These are phyloP conservation scores for Albifimbria verrucaria DNA, from an alignment of 2,329 filamentous ascomycete genomes.

Conservation along the genomic window DNA sequence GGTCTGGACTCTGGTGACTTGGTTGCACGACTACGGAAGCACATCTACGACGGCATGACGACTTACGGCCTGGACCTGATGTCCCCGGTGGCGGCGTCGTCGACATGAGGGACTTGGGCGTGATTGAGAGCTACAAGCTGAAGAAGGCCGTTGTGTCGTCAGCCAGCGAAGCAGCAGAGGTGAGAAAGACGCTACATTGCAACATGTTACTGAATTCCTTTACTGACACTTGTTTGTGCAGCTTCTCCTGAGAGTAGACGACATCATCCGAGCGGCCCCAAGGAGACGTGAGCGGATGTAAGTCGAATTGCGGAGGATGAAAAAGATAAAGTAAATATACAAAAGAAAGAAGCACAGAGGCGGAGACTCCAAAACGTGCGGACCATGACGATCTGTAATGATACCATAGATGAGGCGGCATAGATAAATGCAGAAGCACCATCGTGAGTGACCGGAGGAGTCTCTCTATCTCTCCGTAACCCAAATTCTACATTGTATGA, in stretches of 20 bases:
- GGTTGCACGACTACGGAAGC: constrained; percentile 85
- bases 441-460: constrained; percentile 18
- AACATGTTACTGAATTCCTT: not conserved
- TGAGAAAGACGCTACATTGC: constrained; percentile 42
- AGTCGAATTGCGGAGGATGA: constrained; percentile 13
- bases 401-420: constrained; percentile 33
- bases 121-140: constrained; percentile 97
- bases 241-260: constrained; percentile 90
- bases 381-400: constrained; percentile 33
- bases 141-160: constrained; percentile 98
- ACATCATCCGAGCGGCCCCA: constrained; percentile 94
- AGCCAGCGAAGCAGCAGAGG: constrained; percentile 93
- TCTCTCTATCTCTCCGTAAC: constrained; percentile 9
- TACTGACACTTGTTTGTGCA: constrained; percentile 33
- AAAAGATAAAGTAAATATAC: constrained; percentile 18
- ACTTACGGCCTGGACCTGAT: constrained; percentile 87
- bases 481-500: too few relatives aligned
- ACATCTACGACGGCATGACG: constrained; percentile 90
- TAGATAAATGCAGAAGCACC: constrained; percentile 23
- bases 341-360: constrained; percentile 4
- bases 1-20: constrained; percentile 94
- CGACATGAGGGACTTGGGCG: constrained; percentile 93
- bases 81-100: constrained; percentile 86
- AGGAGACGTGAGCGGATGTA: constrained; percentile 47
- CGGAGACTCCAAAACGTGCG: constrained; percentile 7